Conservation (phyloP, 2,329 filamentous ascomycete species). For the Colletotrichum incanum region DNA sequence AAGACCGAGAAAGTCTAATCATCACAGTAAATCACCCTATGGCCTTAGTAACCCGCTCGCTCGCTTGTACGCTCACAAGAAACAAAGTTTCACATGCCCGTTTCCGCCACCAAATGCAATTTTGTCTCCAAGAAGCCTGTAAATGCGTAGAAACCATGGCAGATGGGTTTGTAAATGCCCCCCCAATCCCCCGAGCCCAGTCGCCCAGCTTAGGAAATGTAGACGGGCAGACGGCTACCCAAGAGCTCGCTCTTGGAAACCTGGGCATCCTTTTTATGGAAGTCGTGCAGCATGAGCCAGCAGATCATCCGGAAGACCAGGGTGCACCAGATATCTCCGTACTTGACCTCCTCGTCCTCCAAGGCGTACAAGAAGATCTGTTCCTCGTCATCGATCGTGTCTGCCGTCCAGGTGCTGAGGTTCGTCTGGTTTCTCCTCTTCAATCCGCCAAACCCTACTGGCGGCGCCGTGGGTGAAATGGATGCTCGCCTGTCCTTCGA, state of each 20-base stretch:
- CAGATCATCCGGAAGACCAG: conserved; percentile 72
- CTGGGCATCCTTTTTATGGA: conserved; percentile 69
- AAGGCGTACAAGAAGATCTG: background rate
- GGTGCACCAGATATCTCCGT: conserved; percentile 67
- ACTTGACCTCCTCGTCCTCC: conserved; percentile 34
- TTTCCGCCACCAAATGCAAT: background rate
- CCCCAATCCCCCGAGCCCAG: background rate
- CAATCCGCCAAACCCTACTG: conserved; percentile 1
- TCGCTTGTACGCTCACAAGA: background rate
- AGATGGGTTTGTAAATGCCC: background rate
- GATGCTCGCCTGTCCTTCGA: conserved; percentile 48
- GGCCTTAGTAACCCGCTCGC: background rate
- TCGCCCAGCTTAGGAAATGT: conserved; percentile 55
- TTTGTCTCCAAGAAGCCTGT: background rate
- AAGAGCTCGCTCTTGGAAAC: conserved; percentile 67
- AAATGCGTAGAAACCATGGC: conserved; percentile 1
- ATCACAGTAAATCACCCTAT: background rate
- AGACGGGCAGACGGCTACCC: conserved; percentile 70
- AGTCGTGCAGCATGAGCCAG: conserved; percentile 72
- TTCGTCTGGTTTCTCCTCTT: conserved; percentile 16
- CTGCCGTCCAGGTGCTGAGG: conserved; percentile 5
- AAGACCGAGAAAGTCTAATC: background rate
- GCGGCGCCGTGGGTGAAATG: background rate
- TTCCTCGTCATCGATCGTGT: conserved; percentile 26
- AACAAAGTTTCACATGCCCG: background rate